Percentiles rank a stretch among this genome's conserved stretches.
These are phyloP conservation scores for Bruguiera gymnorhiza DNA, from an alignment of 345 rosid genomes.

Conservation along the genomic window DNA sequence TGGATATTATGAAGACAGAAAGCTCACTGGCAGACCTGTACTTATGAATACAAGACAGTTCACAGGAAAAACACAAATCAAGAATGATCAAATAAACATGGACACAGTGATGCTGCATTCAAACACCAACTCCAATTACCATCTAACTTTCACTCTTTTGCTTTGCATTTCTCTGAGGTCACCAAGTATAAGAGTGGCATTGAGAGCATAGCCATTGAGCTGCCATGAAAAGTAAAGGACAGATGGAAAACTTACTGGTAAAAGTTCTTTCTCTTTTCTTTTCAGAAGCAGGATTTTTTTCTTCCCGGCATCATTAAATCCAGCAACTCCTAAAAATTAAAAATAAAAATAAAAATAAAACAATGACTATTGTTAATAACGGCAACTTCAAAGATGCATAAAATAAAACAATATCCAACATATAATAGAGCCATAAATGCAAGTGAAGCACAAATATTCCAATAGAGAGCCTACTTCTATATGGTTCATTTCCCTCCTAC, in stretches of 20 bases:
- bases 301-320: constrained; percentile 37
- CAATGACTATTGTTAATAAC: neutral
- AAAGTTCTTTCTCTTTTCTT: constrained; percentile 59
- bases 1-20: too few species aligned
- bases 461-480: neutral
- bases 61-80: too few species aligned
- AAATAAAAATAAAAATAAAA: constrained; percentile 18
- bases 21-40: too few species aligned
- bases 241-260: constrained; percentile 32
- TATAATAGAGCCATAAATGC: neutral
- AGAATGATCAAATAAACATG: too few species aligned
- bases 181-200: neutral
- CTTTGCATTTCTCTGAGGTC: neutral
- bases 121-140: too few species aligned
- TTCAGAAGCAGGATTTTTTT: constrained; percentile 55
- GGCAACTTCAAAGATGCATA: neutral
- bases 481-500: neutral
- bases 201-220: too few species aligned
- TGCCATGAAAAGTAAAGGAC: too few species aligned
- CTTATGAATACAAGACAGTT: too few species aligned
- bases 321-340: constrained; percentile 44
- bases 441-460: neutral
- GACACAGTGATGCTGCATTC: too few species aligned
- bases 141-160: neutral
- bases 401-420: neutral